Conservation (phyloP, 2,329 filamentous ascomycete species). For the Alternaria atra region DNA sequence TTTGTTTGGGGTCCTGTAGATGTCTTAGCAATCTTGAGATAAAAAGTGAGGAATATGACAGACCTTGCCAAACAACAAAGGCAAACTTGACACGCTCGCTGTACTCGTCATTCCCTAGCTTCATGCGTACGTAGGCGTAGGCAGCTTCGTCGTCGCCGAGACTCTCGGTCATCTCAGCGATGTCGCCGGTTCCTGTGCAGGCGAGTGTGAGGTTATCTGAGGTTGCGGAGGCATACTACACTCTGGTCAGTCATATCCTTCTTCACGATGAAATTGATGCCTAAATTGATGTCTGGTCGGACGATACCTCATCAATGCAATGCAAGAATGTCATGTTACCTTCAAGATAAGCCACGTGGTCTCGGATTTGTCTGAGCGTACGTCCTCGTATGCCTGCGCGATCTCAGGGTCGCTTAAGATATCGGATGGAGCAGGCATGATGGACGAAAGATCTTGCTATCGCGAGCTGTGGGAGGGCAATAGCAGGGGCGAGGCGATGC, state of each 20-base stretch:
- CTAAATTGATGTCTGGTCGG: background rate
- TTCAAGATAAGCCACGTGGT: conserved; percentile 74
- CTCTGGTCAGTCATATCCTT: background rate
- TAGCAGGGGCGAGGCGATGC: conserved; percentile 1
- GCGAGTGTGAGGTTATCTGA: conserved; percentile 67
- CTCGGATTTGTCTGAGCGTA: conserved; percentile 71
- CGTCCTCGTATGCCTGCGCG: conserved; percentile 70
- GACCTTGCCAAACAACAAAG: conserved; percentile 74
- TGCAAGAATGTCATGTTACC: conserved; percentile 48
- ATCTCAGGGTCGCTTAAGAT: conserved; percentile 62
- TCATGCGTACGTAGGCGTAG: conserved; percentile 66
- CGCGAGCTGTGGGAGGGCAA: background rate
- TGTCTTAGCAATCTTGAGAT: background rate
- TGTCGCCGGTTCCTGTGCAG: conserved; percentile 67
- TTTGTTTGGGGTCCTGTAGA: conserved; percentile 58
- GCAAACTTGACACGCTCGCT: conserved; percentile 73
- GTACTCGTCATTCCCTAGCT: conserved; percentile 77
- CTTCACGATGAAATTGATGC: background rate
- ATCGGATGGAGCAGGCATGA: conserved; percentile 42
- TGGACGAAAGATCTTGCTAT: background rate
- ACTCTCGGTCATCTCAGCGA: conserved; percentile 64
- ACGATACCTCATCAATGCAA: background rate
- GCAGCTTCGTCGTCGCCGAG: conserved; percentile 69
- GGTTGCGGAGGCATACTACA: conserved; percentile 50
- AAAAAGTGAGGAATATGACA: conserved; percentile 50